Conservation (phyloP, 257 asterid species). For the Lycium ferocissimum region DNA sequence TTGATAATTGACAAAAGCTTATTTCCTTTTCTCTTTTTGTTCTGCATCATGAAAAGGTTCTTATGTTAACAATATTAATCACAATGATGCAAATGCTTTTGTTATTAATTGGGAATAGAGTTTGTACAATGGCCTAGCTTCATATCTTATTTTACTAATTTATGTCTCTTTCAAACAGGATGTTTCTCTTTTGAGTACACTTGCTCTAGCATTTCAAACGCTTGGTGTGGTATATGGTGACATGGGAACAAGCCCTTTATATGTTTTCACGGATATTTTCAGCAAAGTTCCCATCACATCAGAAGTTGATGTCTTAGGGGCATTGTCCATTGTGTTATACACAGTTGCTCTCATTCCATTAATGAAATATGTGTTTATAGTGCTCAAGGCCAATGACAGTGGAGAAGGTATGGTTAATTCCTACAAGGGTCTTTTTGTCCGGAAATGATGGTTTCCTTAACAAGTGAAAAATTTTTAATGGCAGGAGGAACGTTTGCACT, state of each 20-base stretch:
- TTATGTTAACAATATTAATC: background rate
- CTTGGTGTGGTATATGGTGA: slow-evolving; percentile 98
- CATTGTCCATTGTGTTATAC: slow-evolving; percentile 85
- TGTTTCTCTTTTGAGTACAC: slow-evolving; percentile 67
- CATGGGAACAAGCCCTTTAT: slow-evolving; percentile 96
- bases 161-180: slow-evolving; percentile 53
- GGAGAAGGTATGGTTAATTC: slow-evolving; percentile 82
- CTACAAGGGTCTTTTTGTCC: background rate
- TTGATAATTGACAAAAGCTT: background rate
- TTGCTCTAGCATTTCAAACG: slow-evolving; percentile 90
- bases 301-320: slow-evolving; percentile 86
- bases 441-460: slow-evolving; percentile 29
- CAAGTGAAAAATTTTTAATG: slow-evolving; percentile 30
- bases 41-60: background rate
- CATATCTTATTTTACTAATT: slow-evolving; percentile 4
- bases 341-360: slow-evolving; percentile 91
- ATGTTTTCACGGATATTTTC: slow-evolving; percentile 85
- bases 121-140: background rate
- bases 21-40: background rate
- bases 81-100: slow-evolving; percentile 3
- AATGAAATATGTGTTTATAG: slow-evolving; percentile 83
- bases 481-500: slow-evolving; percentile 98
- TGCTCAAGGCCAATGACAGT: slow-evolving; percentile 90
- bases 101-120: background rate
- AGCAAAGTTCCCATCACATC: slow-evolving; percentile 89